Conservation (phyloP, 2,329 filamentous ascomycete species). For the Hyphodiscus sp. region DNA sequence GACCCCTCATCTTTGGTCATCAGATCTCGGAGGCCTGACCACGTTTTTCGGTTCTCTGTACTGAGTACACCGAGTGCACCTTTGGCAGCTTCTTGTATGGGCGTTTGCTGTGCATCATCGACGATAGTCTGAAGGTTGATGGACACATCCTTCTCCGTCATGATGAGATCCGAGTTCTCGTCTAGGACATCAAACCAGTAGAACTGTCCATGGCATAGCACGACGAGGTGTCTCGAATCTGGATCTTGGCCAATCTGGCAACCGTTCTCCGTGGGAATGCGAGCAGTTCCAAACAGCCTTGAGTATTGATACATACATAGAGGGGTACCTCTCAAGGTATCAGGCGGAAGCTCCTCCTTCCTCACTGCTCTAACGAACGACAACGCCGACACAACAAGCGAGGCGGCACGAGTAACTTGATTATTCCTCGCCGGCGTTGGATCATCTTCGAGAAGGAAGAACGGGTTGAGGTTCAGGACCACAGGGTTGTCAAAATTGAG, state of each 20-base stretch:
- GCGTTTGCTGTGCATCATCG: slow-evolving; percentile 81
- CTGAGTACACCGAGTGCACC: slow-evolving; percentile 87
- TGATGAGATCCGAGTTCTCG: slow-evolving; percentile 89
- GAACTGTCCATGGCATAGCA: slow-evolving; percentile 90
- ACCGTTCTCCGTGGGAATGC: slow-evolving; percentile 88
- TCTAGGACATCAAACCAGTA: slow-evolving; percentile 99
- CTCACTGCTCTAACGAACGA: slow-evolving; percentile 90
- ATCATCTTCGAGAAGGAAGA: slow-evolving; percentile 95
- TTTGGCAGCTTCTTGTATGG: slow-evolving; percentile 93
- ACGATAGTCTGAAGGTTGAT: slow-evolving; percentile 89
- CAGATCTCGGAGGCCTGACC: slow-evolving; percentile 86
- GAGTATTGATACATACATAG: slow-evolving; percentile 99
- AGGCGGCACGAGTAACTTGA: slow-evolving; percentile 90
- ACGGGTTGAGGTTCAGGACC: slow-evolving; percentile 94
- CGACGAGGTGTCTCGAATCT: slow-evolving; percentile 85
- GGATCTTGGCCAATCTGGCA: slow-evolving; percentile 95
- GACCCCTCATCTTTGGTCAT: slow-evolving; percentile 79
- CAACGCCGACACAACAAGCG: slow-evolving; percentile 80
- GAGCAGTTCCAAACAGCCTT: slow-evolving; percentile 85
- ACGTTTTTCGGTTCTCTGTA: slow-evolving; percentile 93
- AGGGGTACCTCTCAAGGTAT: slow-evolving; percentile 75
- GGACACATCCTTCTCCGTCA: slow-evolving; percentile 90
- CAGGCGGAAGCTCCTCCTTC: slow-evolving; percentile 86
- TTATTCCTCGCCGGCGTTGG: slow-evolving; percentile 94
- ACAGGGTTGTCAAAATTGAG: slow-evolving; percentile 97